phyloP scores from a whole-genome alignment of 371 early-diverging fungal species.

The Mucor lusitanicus region DNA sequence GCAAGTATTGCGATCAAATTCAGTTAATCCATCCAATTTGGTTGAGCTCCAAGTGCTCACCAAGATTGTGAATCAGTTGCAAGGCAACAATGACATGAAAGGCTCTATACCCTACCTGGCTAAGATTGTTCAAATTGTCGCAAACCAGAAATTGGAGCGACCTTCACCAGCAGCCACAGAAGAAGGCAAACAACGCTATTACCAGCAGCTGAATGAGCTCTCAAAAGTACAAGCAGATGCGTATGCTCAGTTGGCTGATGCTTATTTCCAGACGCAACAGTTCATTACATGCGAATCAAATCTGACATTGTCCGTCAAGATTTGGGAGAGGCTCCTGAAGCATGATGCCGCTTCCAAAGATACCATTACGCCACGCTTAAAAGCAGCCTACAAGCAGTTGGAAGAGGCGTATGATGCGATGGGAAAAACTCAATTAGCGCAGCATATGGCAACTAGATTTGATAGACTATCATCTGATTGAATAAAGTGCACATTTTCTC shows the following conservation, averaged over 20 bases:
- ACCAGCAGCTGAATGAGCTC: conserved; percentile 16
- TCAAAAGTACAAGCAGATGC: conserved; percentile 34
- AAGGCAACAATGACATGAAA: conserved; percentile 22
- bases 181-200: conserved; percentile 6
- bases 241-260: conserved; percentile 37
- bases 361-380: conserved; percentile 2
- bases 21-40: conserved; percentile 30
- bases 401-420: conserved; percentile 30
- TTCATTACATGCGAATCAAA: conserved; percentile 32
- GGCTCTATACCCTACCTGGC: conserved; percentile 45
- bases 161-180: neutral
- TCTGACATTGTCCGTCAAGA: conserved; percentile 23
- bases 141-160: conserved; percentile 28
- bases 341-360: neutral
- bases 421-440: conserved; percentile 37
- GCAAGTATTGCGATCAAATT: conserved; percentile 16
- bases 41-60: conserved; percentile 34
- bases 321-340: conserved; percentile 33
- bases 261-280: conserved; percentile 31
- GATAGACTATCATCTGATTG: neutral
- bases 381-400: conserved; percentile 27
- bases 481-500: neutral
- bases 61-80: conserved; percentile 22
- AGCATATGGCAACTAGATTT: conserved; percentile 21
- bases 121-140: conserved; percentile 46